Conservation (phyloP, 768 basidiomycete genomes). For the Hygrocybe coccinea region DNA sequence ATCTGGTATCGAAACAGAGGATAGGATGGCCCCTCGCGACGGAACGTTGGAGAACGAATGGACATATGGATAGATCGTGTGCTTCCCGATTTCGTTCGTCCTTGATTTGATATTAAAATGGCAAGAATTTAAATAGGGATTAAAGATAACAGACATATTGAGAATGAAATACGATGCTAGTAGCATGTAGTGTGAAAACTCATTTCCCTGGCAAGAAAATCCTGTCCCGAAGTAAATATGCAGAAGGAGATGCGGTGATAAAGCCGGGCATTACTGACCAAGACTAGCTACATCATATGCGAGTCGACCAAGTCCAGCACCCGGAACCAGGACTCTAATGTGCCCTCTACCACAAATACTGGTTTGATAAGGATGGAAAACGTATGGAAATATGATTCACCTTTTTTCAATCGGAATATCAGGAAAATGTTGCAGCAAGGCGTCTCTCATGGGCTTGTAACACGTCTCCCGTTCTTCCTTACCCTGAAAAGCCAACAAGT, state of each 20-base stretch:
- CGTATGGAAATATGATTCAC: conserved; percentile 29
- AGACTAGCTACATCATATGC: conserved; percentile 83
- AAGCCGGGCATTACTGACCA: conserved; percentile 41
- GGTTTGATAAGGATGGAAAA: conserved; percentile 1
- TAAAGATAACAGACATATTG: conserved; percentile 55
- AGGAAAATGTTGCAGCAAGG: conserved; percentile 59
- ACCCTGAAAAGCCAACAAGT: conserved; percentile 45
- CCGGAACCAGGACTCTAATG: conserved; percentile 80
- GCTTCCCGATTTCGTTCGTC: conserved; percentile 59
- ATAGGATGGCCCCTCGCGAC: conserved; percentile 55
- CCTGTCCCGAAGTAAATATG: conserved; percentile 41
- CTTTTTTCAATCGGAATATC: conserved; percentile 52
- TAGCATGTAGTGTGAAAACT: conserved; percentile 95
- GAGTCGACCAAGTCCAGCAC: conserved; percentile 82
- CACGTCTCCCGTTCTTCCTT: conserved; percentile 67
- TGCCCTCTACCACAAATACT: conserved; percentile 38
- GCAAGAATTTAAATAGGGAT: not conserved
- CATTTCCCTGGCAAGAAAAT: conserved; percentile 89
- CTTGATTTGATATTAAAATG: conserved; percentile 28
- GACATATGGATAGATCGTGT: conserved; percentile 83
- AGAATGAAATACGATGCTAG: conserved; percentile 83
- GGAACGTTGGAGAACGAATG: conserved; percentile 88
- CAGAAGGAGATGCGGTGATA: not conserved
- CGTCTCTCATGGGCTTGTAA: conserved; percentile 79
- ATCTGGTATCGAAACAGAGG: conserved; percentile 72